These are phyloP conservation scores for Komagataella kurtzmanii DNA, from an alignment of 805 yeast genomes.

Conservation along the genomic window DNA sequence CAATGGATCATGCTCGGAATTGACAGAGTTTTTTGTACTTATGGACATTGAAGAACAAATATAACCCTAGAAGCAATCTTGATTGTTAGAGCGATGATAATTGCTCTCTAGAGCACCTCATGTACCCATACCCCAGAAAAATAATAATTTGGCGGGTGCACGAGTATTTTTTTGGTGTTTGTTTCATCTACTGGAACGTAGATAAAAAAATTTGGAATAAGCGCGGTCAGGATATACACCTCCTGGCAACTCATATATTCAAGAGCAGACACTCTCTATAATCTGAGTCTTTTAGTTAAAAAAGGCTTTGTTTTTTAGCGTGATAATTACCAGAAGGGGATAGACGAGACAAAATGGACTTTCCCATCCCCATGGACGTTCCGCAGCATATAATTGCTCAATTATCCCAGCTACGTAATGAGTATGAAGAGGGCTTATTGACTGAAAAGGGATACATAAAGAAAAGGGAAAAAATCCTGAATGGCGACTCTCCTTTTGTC, in stretches of 20 bases:
- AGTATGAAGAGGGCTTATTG: constrained; percentile 53
- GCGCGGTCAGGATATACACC: not conserved
- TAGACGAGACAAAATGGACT: constrained; percentile 21
- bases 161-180: not conserved
- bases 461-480: constrained; percentile 32
- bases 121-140: not conserved
- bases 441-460: constrained; percentile 63
- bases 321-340: not conserved
- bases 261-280: not conserved
- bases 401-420: constrained; percentile 29
- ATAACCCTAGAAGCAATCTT: not conserved
- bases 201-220: not conserved
- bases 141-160: not conserved
- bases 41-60: not conserved
- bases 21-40: not conserved
- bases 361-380: constrained; percentile 30
- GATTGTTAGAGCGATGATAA: not conserved
- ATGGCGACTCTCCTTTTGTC: not conserved
- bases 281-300: not conserved
- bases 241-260: not conserved
- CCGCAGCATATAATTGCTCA: constrained; percentile 21
- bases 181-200: not conserved
- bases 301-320: not conserved
- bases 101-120: not conserved
- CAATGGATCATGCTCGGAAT: not conserved